Evolutionary conservation across 306 rosid genomes (phyloP), one percentile per base, ranked within the genome.

Genomic region (Dalbergia oliveri): DNA sequence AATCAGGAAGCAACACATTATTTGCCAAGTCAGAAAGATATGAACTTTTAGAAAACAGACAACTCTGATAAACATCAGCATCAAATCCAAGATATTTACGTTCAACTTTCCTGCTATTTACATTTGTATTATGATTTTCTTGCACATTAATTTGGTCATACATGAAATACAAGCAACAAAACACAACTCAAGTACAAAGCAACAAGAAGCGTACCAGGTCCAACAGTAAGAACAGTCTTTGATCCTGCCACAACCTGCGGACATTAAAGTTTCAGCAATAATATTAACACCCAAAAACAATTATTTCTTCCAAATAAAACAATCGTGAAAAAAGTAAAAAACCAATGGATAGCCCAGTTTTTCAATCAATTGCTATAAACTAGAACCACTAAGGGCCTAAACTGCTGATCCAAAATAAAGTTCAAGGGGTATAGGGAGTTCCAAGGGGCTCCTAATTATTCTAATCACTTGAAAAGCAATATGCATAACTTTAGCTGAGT

Each of bases 161-260:
- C 75, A 77, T 34, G n/a, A 23, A 33, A 75, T 35, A 33, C 14
- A 75, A 81, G 74, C 69, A 73, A 69, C 21, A 73, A 49, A 16
- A 83, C 35, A 41, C 61, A 66, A 64, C 14, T 59, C 41, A 68
- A 64, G 71, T 33, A n/a, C 75, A 79, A 75, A 69, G 57, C n/a
- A 73, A 31, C 14, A 51, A 43, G 18, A 67, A 85, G 82, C 69
- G 64, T 76, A 94, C 98, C 98, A 11, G 98, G 97, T 79, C 98
- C 98, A 81, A 94, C 77, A 73, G 97, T 97, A 81, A 94, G 97
- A 87, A 94, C 95, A 8, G 97, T 94, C 85, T 88, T 94, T 45
- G 95, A 92, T 26, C 98, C 97, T 23, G 94, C 85, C 58, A 35
- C 47, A 87, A 94, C 95, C 98, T 94, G 92, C 75, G 70, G 60